Evolutionary conservation across 2,329 filamentous ascomycete genomes (phyloP), one percentile per base, ranked within the genome.

Genomic region (Monosporascus sp.): DNA sequence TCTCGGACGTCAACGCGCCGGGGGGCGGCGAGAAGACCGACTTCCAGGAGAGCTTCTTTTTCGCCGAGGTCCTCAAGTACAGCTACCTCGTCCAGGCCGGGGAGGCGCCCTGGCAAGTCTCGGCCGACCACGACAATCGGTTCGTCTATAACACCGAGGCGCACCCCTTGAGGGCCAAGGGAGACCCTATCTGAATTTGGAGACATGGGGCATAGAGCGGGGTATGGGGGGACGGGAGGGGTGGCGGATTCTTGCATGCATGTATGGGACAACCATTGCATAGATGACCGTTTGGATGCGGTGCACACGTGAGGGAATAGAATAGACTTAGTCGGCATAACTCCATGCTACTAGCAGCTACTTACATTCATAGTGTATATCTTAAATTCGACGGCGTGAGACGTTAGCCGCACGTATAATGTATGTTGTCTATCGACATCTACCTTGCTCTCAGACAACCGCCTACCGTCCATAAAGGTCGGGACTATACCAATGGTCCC

Each of bases 21-120:
- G 76, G 75, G 31, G 89, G 88, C 9, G 88, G 87, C 1, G 70
- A 72, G 0, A 83, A 80, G 55, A 69, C 71, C 43, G 83, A 96
- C 68, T 86, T 87, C 67, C 88, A 93, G 77, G 90, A 96, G 73
- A 92, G 87, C 63, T 96, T 94, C 73, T 86, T 88, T 76, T 91
- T 95, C 69, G 90, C 91, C 0, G 91, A 96, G 75, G 87, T 91
- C 57, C 68, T 96, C 69, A 96, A 96, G 77, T 95, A 95, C 69
- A 76, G 81, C 53, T 95, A 89, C 72, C 68, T 95, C 62, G 88
- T 89, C 54, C 83, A 85, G 65, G 78, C 81, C 0, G 74, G 71
- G 66, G 87, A 90, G 34, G 83, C 77, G 2, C 66, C 69, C 5
- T 78, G 76, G 62, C 79, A 82, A 65, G 69, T 82, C 49, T 73